phyloP scores from a whole-genome alignment of 1,139 yeast species.

The Suhomyces ambrosiae region DNA sequence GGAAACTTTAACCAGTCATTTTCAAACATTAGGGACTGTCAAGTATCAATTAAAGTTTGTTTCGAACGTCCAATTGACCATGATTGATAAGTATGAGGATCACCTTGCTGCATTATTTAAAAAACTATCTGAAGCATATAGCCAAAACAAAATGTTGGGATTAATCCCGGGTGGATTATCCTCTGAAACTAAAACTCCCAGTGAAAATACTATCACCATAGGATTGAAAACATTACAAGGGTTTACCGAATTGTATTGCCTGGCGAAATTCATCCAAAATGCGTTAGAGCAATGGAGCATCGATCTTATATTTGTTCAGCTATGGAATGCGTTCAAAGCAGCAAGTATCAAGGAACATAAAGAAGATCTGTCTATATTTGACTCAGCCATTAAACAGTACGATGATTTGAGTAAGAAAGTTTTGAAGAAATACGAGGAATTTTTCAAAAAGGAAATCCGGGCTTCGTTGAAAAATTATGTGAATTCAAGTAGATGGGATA shows the following conservation, averaged over 20 bases:
- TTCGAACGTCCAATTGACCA: conserved; percentile 65
- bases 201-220: conserved; percentile 38
- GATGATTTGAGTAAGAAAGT: conserved; percentile 40
- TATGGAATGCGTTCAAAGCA: conserved; percentile 52
- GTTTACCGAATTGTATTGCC: conserved; percentile 62
- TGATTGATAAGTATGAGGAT: conserved; percentile 62
- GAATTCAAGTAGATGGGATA: conserved; percentile 41
- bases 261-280: conserved; percentile 53
- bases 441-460: conserved; percentile 55
- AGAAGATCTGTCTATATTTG: conserved; percentile 52
- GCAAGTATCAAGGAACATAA: conserved; percentile 20
- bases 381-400: conserved; percentile 52
- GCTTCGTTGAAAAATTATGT: conserved; percentile 55
- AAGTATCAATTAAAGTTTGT: conserved; percentile 70
- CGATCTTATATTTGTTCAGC: conserved; percentile 62
- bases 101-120: conserved; percentile 49
- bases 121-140: conserved; percentile 49
- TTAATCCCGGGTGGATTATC: conserved; percentile 40
- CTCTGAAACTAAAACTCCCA: conserved; percentile 32
- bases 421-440: conserved; percentile 40
- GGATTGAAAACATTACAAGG: conserved; percentile 54
- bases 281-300: conserved; percentile 66
- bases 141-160: conserved; percentile 37
- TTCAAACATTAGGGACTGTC: conserved; percentile 55
- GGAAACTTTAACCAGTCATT: conserved; percentile 67